Evolutionary conservation across 768 basidiomycete species (phyloP).

Genomic region (Termitomyces sp.): DNA sequence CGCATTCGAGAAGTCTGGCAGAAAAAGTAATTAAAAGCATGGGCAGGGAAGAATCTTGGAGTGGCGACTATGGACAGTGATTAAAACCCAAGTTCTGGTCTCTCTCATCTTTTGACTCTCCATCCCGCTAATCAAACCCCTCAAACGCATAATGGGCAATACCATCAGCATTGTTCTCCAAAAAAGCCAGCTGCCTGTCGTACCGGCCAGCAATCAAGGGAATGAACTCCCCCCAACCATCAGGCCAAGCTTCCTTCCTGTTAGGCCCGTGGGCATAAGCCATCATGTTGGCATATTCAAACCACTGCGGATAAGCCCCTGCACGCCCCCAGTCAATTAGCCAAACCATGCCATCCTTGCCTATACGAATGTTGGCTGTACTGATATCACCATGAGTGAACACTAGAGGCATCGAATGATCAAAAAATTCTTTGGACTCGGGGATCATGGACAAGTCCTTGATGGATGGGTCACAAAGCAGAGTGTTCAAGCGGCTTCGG

Average conservation of each 20-base stretch:
- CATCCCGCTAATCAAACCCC: background rate
- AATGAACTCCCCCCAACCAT: background rate
- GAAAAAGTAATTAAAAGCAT: too few relatives aligned
- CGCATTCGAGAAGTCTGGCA: too few relatives aligned
- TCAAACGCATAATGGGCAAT: slow-evolving; percentile 2
- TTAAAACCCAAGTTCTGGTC: background rate
- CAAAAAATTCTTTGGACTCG: slow-evolving; percentile 4
- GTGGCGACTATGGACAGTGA: too few relatives aligned
- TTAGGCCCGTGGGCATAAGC: background rate
- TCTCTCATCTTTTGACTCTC: background rate
- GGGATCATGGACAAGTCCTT: background rate
- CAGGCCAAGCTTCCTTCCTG: background rate
- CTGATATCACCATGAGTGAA: slow-evolving; percentile 16
- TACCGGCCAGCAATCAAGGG: slow-evolving; percentile 1
- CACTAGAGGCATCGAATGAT: slow-evolving; percentile 16
- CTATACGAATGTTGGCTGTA: slow-evolving; percentile 14
- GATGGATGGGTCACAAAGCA: background rate
- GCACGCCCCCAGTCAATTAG: slow-evolving; percentile 17
- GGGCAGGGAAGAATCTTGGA: too few relatives aligned
- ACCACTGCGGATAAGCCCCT: slow-evolving; percentile 16
- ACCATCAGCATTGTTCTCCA: background rate
- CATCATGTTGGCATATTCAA: slow-evolving; percentile 15
- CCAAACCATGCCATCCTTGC: slow-evolving; percentile 11
- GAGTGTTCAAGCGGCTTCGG: slow-evolving; percentile 2
- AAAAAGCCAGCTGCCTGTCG: background rate